Evolutionary conservation across 345 rosid species (phyloP), one percentile per base, ranked within the genome.

Genomic region (Syzygium oleosum): DNA sequence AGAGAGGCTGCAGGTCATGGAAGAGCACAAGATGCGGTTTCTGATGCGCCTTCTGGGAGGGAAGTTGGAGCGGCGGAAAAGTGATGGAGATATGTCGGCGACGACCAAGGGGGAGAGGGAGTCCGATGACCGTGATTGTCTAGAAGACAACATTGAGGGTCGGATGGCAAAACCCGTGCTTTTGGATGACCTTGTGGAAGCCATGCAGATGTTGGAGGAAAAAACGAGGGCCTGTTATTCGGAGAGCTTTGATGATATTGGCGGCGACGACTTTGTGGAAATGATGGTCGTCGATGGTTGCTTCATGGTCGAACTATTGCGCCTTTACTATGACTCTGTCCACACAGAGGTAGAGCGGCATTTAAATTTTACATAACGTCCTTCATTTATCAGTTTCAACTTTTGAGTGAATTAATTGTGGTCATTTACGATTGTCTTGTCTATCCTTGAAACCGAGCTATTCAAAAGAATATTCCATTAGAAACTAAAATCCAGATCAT

Each of bases 11-110:
- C 59, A 52, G 63, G 85, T 29, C 10, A 85, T 88, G 89, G 89
- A 85, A 54, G 85, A 85, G 85, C 89, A 88, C 85, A 88, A 88
- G 85, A 78, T 78, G 89, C 85, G 87, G 29, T 85, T n/a, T 52
- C 83, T 88, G 55, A 17, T 56, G 46, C 83, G 87, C 19, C 54
- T 85, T n/a, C 49, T 79, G 51, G 87, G 87, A 58, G 79, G 87
- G 2, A 79, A 86, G 51, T 85, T 88, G 15, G 85, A 85, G 43
- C 22, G 19, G 86, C 23, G 3, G 13, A 85, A 12, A 41, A 54
- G 73, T 5, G 43, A 12, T n/a, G 77, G 58, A 85, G 88, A 80
- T 8, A 41, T 9, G 15, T 54, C 3, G 73, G 15, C 53, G 49
- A 56, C 12, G 29, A 10, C 41, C 43, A 68, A 56, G n/a, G 85